Base-by-base conservation (phyloP, 495 filamentous ascomycete species). In the Copromyces sp. region DNA sequence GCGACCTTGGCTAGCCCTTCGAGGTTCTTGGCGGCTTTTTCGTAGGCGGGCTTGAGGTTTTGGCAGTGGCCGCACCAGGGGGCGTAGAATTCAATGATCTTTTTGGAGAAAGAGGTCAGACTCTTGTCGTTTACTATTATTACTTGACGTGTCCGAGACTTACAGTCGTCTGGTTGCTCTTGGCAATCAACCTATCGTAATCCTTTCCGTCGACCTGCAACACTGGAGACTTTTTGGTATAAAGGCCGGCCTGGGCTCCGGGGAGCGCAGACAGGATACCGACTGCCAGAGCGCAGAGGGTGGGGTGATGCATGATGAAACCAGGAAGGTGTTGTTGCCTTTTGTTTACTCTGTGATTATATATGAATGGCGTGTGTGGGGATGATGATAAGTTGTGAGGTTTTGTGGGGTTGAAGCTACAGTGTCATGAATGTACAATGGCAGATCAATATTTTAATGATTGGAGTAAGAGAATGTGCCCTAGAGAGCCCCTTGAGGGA, bases 21-120 rank as follows among this genome's bases (percentile, higher is more conserved):
- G 68, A 99, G 90, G 74, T 89, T 92, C 78, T 92, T 92, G 45
- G 95, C 96, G 3, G 90, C 94, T 81, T 97, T 97, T 77, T 98
- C 95, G 82, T 93, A 99, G 70, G 93, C 92, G 0, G 95, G 95
- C 81, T 97, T 94, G 74, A 99, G 90, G 81, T 91, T 97, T 80
- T 97, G 85, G 83, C 95, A 99, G 80, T 99, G 96, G 32, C 95
- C 95, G 76, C 95, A 98, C 96, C 92, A 97, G 42, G 93, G 94
- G 9, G 93, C 93, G 77, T 97, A 98, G 85, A 97, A 98, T 82
- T 94, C 94, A 80, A 84, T 80, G 70, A 88, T 83, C 86, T 88
- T 53, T 35, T 69, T 20, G 44, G 17, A 2, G 17, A 24, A 29
- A 29, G 8, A 7, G 5, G 71, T 76, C 70, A 74, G 68, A n/a